Percentiles rank a stretch among this genome's conserved stretches.
Conservation (phyloP, 1,139 yeast genomes). For the Saccharomyces pastorianus region DNA sequence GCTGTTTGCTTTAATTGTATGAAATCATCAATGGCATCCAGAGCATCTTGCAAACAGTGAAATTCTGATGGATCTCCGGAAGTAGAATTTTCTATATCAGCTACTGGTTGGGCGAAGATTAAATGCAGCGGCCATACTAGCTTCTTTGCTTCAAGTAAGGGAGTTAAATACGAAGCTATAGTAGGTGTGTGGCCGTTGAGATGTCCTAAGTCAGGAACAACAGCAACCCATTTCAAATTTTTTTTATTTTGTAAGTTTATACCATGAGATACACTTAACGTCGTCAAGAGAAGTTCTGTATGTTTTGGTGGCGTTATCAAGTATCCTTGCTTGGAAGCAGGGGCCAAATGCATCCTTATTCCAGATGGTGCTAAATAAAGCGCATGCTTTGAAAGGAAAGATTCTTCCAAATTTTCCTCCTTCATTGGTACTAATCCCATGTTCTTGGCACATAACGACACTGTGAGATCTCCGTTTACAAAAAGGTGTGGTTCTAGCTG, state of each 20-base stretch:
- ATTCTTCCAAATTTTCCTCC: conserved; percentile 15
- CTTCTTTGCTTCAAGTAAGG: conserved; percentile 47
- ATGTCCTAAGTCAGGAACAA: conserved; percentile 60
- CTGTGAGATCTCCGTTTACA: conserved; percentile 44
- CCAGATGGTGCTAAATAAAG: conserved; percentile 71
- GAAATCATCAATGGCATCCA: conserved; percentile 34
- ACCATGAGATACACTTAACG: conserved; percentile 49
- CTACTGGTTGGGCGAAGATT: conserved; percentile 46
- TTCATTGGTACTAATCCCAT: conserved; percentile 24
- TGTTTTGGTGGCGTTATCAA: conserved; percentile 47
- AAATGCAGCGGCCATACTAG: conserved; percentile 66
- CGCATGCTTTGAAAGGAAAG: conserved; percentile 36
- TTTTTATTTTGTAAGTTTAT: conserved; percentile 32
- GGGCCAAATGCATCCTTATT: conserved; percentile 49
- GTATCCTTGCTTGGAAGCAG: conserved; percentile 29
- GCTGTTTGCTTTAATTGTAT: conserved; percentile 34
- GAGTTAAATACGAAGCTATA: conserved; percentile 47
- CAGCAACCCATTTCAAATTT: conserved; percentile 48
- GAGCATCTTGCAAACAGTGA: conserved; percentile 25
- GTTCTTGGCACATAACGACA: conserved; percentile 31
- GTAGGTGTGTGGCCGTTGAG: conserved; percentile 60
- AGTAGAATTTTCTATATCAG: conserved; percentile 4
- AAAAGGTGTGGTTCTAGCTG: conserved; percentile 51
- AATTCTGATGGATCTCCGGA: conserved; percentile 4
- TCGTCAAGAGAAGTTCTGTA: conserved; percentile 39